Percentiles rank a stretch among this genome's conserved stretches.
Conservation (phyloP, 164 flowering plant genomes). For the Santalum album region DNA sequence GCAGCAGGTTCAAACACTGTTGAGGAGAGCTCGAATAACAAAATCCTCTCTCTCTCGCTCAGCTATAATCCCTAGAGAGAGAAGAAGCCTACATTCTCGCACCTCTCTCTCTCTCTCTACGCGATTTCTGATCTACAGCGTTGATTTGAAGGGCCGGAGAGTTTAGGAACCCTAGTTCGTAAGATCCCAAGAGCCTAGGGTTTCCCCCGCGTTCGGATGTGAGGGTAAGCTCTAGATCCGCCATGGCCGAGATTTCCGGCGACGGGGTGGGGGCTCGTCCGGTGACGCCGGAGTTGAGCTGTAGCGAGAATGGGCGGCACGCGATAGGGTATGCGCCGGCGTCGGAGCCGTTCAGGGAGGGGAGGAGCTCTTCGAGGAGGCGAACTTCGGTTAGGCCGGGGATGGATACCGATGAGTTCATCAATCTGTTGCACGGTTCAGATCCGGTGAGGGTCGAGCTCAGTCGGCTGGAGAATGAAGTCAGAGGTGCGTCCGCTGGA, state of each 20-base stretch:
- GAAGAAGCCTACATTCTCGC: too few species aligned
- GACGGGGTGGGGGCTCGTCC: conserved; percentile 20
- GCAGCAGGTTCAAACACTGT: background rate
- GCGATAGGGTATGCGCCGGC: conserved; percentile 20
- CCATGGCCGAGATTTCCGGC: conserved; percentile 38
- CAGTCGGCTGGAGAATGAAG: conserved; percentile 84
- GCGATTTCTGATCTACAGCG: too few species aligned
- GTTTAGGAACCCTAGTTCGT: conserved; percentile 4
- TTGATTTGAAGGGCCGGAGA: conserved; percentile 5
- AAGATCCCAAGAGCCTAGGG: background rate
- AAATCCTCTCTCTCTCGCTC: too few species aligned
- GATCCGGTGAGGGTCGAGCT: conserved; percentile 93
- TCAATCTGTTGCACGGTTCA: conserved; percentile 75
- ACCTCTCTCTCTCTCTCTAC: too few species aligned
- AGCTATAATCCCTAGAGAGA: conserved; percentile 36
- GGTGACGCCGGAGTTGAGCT: conserved; percentile 11
- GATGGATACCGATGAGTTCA: conserved; percentile 73
- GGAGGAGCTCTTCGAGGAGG: conserved; percentile 30
- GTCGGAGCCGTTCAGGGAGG: conserved; percentile 58
- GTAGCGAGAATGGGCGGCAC: conserved; percentile 9
- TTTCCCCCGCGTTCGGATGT: conserved; percentile 17
- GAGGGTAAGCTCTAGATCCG: conserved; percentile 30
- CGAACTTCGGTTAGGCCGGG: conserved; percentile 44
- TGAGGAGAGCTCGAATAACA: conserved; percentile 4
- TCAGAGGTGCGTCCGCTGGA: conserved; percentile 64